Percentiles rank a stretch among this genome's conserved stretches.
Conservation (phyloP, 1,284 basidiomycete species). For the Puccinia brachypodii region DNA sequence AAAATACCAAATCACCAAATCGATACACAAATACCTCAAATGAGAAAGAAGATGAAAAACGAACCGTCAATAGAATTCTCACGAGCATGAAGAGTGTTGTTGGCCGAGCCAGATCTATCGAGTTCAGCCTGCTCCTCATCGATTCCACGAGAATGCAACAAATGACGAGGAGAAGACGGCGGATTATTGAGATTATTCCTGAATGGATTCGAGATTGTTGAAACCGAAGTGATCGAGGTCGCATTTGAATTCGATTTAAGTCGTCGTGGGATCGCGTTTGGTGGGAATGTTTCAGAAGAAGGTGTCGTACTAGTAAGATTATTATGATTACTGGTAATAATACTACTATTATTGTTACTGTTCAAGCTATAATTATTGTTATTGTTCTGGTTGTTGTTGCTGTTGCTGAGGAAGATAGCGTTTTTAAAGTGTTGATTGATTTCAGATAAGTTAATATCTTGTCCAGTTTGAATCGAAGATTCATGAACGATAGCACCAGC, state of each 20-base stretch:
- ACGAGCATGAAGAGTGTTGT: not conserved
- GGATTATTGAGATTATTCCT: not conserved
- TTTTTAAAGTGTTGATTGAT: conserved; percentile 20
- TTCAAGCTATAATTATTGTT: no score
- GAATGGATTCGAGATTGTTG: not conserved
- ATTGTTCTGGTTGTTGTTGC: no score
- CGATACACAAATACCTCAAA: not conserved
- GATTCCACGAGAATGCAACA: conserved; percentile 26
- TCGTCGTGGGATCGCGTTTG: not conserved
- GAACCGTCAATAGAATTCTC: not conserved
- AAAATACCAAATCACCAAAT: conserved; percentile 7
- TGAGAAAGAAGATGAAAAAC: not conserved
- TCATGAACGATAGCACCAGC: not conserved
- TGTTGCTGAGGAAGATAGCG: no score
- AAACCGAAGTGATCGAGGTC: not conserved
- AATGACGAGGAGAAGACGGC: conserved; percentile 18
- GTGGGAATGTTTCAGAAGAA: not conserved
- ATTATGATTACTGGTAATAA: no score
- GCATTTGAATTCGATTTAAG: conserved; percentile 2
- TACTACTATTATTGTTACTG: no score
- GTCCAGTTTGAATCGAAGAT: not conserved
- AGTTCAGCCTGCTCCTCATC: conserved; percentile 42
- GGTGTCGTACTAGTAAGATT: no score
- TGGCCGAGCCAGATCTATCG: not conserved
- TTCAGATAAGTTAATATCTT: not conserved